These are phyloP conservation scores for Hypoxylon sp. DNA, from an alignment of 2,329 filamentous ascomycete species.

Conservation along the genomic window DNA sequence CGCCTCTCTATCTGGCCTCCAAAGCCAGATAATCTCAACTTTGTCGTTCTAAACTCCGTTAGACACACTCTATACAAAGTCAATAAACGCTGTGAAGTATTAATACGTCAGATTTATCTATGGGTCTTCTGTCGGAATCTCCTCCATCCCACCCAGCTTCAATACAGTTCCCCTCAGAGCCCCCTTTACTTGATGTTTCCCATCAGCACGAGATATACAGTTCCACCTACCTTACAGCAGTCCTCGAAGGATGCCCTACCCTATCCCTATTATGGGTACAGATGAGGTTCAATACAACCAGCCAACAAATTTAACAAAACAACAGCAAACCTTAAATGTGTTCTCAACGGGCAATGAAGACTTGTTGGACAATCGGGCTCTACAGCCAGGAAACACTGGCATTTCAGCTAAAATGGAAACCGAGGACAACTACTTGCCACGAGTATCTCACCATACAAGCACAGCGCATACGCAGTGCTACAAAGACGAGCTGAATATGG, in stretches of 20 bases:
- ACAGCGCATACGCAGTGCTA: not conserved
- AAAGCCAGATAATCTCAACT: constrained; percentile 2
- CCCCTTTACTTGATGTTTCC: not conserved
- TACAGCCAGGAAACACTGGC: not conserved
- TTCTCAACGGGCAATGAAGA: not conserved
- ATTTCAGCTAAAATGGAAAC: not conserved
- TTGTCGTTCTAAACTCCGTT: constrained; percentile 1
- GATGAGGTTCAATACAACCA: not conserved
- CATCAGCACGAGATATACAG: not conserved
- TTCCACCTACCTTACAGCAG: not conserved
- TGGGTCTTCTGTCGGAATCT: not conserved
- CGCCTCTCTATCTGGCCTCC: not conserved
- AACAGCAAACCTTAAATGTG: not conserved
- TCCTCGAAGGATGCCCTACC: not conserved
- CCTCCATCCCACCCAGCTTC: not conserved
- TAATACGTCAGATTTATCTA: not conserved
- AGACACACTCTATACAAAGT: constrained; percentile 11
- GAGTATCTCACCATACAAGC: not conserved
- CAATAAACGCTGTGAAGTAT: not conserved
- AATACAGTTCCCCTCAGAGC: not conserved
- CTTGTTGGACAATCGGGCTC: not conserved
- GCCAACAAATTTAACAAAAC: not conserved
- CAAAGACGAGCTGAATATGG: not conserved
- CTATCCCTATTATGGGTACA: not conserved
- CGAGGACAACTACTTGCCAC: not conserved